phyloP scores from a whole-genome alignment of 805 yeast species.

The Blastobotrys muscicola region DNA sequence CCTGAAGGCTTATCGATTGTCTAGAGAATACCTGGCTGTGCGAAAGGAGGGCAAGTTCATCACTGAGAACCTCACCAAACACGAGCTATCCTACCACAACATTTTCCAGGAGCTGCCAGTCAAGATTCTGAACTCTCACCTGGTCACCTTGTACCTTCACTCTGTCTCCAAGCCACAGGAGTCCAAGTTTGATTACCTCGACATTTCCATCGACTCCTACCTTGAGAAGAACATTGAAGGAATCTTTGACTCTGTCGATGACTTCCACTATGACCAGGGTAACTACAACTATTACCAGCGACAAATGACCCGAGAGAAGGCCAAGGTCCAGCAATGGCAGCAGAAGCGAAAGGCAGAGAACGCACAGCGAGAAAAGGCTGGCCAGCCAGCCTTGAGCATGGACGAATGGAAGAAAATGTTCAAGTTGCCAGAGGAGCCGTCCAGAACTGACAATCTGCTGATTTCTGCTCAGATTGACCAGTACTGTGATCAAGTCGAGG shows the following conservation, averaged over 20 bases:
- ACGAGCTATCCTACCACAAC: slow-evolving; percentile 53
- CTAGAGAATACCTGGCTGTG: slow-evolving; percentile 48
- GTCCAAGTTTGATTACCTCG: slow-evolving; percentile 30
- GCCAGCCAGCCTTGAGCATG: slow-evolving; percentile 38
- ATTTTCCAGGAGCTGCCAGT: slow-evolving; percentile 67
- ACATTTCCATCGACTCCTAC: slow-evolving; percentile 34
- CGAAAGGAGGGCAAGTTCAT: slow-evolving; percentile 48
- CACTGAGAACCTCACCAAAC: slow-evolving; percentile 49
- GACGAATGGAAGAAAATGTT: slow-evolving; percentile 61
- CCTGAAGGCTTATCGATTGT: slow-evolving; percentile 60
- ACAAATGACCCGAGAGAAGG: slow-evolving; percentile 57
- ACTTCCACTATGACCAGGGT: slow-evolving; percentile 67
- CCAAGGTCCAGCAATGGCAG: slow-evolving; percentile 68
- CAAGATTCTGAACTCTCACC: slow-evolving; percentile 54
- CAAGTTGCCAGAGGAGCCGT: slow-evolving; percentile 65
- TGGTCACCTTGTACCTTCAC: slow-evolving; percentile 47
- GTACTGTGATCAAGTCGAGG: slow-evolving; percentile 62
- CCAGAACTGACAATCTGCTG: slow-evolving; percentile 63
- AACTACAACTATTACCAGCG: slow-evolving; percentile 78
- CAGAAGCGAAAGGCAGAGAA: slow-evolving; percentile 59
- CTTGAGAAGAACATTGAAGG: slow-evolving; percentile 45
- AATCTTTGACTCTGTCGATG: slow-evolving; percentile 60
- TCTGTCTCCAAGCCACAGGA: slow-evolving; percentile 9
- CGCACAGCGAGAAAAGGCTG: slow-evolving; percentile 45
- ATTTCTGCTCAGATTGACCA: slow-evolving; percentile 59